These are phyloP conservation scores for Monosporozyma aerobia DNA, from an alignment of 805 yeast genomes.

Conservation along the genomic window DNA sequence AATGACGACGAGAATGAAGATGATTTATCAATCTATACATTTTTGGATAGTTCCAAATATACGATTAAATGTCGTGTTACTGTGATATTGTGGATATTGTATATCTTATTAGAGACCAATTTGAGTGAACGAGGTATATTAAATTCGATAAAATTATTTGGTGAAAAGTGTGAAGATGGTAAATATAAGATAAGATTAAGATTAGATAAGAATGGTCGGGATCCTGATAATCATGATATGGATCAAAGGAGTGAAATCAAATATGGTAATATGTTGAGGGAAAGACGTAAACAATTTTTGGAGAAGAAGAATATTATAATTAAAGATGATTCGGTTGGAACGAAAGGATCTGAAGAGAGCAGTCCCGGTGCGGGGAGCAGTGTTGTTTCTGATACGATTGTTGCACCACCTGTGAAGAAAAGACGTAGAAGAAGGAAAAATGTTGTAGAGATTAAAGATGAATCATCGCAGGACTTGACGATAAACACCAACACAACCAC, in stretches of 20 bases:
- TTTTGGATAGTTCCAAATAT: conserved; percentile 54
- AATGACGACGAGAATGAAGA: conserved; percentile 7
- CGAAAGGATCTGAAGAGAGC: not conserved
- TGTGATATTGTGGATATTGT: conserved; percentile 75
- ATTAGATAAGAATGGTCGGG: conserved; percentile 3
- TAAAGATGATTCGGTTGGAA: not conserved
- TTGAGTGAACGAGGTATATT: conserved; percentile 41
- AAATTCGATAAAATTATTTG: conserved; percentile 17
- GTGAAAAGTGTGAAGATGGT: conserved; percentile 3
- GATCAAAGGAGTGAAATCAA: conserved; percentile 23
- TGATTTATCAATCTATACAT: conserved; percentile 53
- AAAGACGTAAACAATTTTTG: conserved; percentile 21
- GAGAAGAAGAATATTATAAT: conserved; percentile 4
- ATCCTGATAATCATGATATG: conserved; percentile 15
- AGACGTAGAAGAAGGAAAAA: not conserved
- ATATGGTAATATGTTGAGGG: conserved; percentile 22
- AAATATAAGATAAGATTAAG: conserved; percentile 6
- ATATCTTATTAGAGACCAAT: conserved; percentile 70
- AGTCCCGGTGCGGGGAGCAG: not conserved
- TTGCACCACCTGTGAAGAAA: not conserved
- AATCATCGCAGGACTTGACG: too few relatives aligned
- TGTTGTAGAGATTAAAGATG: not conserved
- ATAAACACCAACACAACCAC: not conserved
- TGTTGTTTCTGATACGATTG: not conserved
- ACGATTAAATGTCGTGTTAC: conserved; percentile 60